phyloP scores from a whole-genome alignment of 2,329 filamentous ascomycete genomes.

The Aspergillus fumigatus region DNA sequence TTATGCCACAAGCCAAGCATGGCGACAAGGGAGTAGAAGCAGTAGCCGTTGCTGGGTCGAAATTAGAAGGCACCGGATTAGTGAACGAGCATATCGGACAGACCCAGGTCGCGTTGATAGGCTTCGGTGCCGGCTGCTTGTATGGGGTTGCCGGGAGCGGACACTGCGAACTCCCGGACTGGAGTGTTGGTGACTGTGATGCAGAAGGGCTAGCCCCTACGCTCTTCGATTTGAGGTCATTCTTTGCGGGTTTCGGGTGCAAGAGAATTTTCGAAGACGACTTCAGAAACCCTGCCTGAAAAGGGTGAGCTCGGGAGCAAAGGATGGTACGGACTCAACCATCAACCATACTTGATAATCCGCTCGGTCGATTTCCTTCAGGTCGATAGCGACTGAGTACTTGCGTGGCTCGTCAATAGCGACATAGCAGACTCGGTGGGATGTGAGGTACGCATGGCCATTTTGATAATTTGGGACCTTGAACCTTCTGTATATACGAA shows the following conservation, averaged over 20 bases:
- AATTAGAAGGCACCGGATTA: constrained; percentile 88
- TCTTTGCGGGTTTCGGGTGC: constrained; percentile 72
- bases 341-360: constrained; percentile 70
- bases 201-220: constrained; percentile 40
- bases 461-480: constrained; percentile 93
- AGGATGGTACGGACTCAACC: constrained; percentile 1
- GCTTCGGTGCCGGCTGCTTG: constrained; percentile 33
- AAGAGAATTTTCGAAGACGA: constrained; percentile 92
- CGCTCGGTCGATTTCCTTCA: constrained; percentile 85
- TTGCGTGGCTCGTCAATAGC: constrained; percentile 81
- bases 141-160: constrained; percentile 28
- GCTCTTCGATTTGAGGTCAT: constrained; percentile 53
- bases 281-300: constrained; percentile 81
- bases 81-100: constrained; percentile 95
- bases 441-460: constrained; percentile 93
- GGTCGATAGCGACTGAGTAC: constrained; percentile 76
- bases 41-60: constrained; percentile 77
- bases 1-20: constrained; percentile 90
- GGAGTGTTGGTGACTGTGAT: constrained; percentile 29
- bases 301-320: constrained; percentile 14
- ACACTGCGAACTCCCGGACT: constrained; percentile 27
- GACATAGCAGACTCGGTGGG: constrained; percentile 92
- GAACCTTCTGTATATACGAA: constrained; percentile 63
- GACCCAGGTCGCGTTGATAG: constrained; percentile 73
- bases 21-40: constrained; percentile 76